Percentiles rank a stretch among this genome's conserved stretches.
Conservation (phyloP, 495 filamentous ascomycete genomes). For the Clohesyomyces aquaticus region DNA sequence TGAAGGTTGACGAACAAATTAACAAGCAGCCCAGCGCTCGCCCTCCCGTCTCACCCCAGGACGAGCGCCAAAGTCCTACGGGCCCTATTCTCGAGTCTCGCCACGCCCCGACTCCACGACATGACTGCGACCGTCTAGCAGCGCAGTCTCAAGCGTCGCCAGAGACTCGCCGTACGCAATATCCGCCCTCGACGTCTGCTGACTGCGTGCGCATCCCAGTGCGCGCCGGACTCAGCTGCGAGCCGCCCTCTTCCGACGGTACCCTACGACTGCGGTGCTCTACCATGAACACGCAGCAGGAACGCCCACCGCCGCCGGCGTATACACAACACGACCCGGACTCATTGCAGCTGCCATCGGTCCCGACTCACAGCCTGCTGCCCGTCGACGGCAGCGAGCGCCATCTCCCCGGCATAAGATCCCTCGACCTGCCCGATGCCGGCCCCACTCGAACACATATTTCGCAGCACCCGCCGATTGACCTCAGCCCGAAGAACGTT, state of each 20-base stretch:
- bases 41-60: constrained; percentile 8
- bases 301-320: constrained; percentile 41
- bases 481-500: constrained; percentile 23
- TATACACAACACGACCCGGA: constrained; percentile 43
- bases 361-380: constrained; percentile 35
- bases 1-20: constrained; percentile 29
- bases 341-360: constrained; percentile 40
- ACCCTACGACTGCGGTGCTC: constrained; percentile 6
- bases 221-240: not conserved
- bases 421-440: constrained; percentile 39
- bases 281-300: constrained; percentile 36
- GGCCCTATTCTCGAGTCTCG: not conserved
- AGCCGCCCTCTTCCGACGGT: not conserved
- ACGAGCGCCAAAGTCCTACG: constrained; percentile 1
- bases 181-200: not conserved
- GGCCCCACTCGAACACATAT: not conserved
- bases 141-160: too few relatives aligned
- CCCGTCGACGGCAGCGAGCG: constrained; percentile 5
- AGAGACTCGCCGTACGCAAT: not conserved
- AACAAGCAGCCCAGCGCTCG: not conserved
- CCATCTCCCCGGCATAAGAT: constrained; percentile 40
- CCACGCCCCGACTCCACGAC: not conserved
- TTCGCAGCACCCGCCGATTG: constrained; percentile 3
- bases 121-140: not conserved
- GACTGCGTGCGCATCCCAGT: not conserved